These are phyloP conservation scores for Cytospora piceicola DNA, from an alignment of 2,329 filamentous ascomycete genomes.

Conservation along the genomic window DNA sequence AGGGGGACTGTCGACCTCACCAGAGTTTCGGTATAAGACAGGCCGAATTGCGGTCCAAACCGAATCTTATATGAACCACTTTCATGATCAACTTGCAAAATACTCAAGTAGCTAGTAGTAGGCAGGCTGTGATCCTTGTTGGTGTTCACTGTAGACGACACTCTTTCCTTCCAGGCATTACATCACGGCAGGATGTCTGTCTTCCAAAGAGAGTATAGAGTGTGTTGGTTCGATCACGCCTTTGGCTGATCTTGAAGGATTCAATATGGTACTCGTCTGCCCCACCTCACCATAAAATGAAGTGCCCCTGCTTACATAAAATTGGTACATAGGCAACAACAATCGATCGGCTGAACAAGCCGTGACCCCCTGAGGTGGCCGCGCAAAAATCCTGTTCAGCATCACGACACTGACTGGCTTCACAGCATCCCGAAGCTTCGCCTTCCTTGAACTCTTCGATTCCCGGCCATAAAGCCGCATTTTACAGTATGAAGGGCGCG, in stretches of 20 bases:
- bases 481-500: slow-evolving; percentile 7
- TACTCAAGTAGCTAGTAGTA: too few species aligned
- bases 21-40: neutral
- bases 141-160: neutral
- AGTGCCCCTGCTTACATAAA: neutral
- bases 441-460: neutral
- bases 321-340: neutral
- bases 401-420: neutral
- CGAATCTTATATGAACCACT: neutral
- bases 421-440: neutral
- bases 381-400: neutral
- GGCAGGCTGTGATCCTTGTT: neutral
- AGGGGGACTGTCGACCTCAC: neutral
- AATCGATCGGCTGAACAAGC: neutral
- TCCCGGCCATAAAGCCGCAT: neutral
- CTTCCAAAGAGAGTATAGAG: too few species aligned
- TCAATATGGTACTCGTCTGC: too few species aligned
- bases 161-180: neutral
- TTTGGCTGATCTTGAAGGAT: too few species aligned
- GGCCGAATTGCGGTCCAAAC: neutral
- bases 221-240: too few species aligned
- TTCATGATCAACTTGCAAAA: neutral
- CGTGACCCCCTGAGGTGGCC: neutral
- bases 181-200: too few species aligned
- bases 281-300: neutral